phyloP scores from a whole-genome alignment of 2,329 filamentous ascomycete species.

The Trichoderma lentiforme region DNA sequence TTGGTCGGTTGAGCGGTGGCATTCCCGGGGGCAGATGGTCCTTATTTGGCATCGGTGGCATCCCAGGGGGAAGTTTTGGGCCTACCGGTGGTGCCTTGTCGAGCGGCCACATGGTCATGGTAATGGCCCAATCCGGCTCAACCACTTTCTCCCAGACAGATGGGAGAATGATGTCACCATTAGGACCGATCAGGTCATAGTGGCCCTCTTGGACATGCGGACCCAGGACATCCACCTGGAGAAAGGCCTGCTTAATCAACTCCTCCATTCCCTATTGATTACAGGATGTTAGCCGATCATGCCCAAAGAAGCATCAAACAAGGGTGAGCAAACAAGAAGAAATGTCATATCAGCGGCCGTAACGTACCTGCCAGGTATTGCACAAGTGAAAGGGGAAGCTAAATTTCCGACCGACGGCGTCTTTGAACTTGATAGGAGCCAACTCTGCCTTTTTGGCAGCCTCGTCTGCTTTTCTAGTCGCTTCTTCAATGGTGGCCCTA shows the following conservation, averaged over 20 bases:
- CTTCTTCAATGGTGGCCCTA: constrained; percentile 47
- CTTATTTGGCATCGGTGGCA: constrained; percentile 17
- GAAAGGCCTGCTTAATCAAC: constrained; percentile 78
- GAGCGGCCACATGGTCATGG: constrained; percentile 59
- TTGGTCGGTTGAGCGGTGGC: constrained; percentile 17
- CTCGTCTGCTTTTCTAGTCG: constrained; percentile 48
- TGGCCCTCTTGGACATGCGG: constrained; percentile 74
- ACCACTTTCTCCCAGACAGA: constrained; percentile 76
- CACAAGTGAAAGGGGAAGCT: constrained; percentile 87
- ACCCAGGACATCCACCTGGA: constrained; percentile 72
- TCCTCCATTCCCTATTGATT: constrained; percentile 72
- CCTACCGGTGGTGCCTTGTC: constrained; percentile 38
- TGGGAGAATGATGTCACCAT: constrained; percentile 79
- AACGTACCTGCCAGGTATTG: constrained; percentile 74
- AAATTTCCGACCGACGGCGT: constrained; percentile 87
- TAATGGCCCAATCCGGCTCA: constrained; percentile 62
- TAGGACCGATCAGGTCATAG: constrained; percentile 75
- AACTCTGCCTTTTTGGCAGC: constrained; percentile 57
- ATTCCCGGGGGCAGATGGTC: constrained; percentile 8
- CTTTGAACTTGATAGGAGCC: constrained; percentile 82
- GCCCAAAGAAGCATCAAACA: too few relatives aligned
- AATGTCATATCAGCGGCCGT: not conserved
- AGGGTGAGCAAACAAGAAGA: not conserved
- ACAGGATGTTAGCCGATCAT: constrained; percentile 12
- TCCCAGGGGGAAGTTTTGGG: constrained; percentile 24